Conservation (phyloP, 176 grass and related monocot species). For the Cenchrus fungigraminus region DNA sequence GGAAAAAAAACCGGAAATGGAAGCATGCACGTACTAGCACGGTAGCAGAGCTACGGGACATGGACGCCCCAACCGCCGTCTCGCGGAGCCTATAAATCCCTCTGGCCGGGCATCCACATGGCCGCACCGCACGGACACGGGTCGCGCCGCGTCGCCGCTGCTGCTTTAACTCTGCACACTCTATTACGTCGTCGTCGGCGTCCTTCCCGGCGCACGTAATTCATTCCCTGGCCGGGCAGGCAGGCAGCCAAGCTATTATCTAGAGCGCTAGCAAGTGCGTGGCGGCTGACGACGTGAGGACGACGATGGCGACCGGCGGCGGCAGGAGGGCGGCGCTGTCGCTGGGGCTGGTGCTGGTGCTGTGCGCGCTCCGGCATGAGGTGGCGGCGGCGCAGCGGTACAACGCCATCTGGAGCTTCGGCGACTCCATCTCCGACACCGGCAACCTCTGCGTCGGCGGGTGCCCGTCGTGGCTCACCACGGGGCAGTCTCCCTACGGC, state of each 20-base stretch:
- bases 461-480: slow-evolving; percentile 69
- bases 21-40: not conserved
- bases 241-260: not conserved
- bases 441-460: slow-evolving; percentile 75
- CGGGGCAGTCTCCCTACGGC: slow-evolving; percentile 62
- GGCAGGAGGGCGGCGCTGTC: not conserved
- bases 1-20: too few relatives aligned
- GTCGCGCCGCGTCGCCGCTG: not conserved
- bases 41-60: not conserved
- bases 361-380: slow-evolving; percentile 4
- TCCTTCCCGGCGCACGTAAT: not conserved
- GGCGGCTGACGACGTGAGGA: not conserved
- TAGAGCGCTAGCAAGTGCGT: too few relatives aligned
- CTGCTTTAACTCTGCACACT: not conserved
- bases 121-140: slow-evolving; percentile 22
- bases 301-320: not conserved
- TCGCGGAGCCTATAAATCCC: slow-evolving; percentile 41
- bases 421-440: slow-evolving; percentile 83
- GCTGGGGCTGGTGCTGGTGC: not conserved
- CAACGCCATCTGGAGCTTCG: slow-evolving; percentile 79
- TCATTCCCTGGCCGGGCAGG: not conserved
- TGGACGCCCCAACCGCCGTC: slow-evolving; percentile 15
- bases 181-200: too few relatives aligned
- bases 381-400: slow-evolving; percentile 43
- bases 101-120: slow-evolving; percentile 19